Percentiles rank a stretch among this genome's conserved stretches.
phyloP scores from a whole-genome alignment of 2,329 filamentous ascomycete species.

The Microascus cirrosus region DNA sequence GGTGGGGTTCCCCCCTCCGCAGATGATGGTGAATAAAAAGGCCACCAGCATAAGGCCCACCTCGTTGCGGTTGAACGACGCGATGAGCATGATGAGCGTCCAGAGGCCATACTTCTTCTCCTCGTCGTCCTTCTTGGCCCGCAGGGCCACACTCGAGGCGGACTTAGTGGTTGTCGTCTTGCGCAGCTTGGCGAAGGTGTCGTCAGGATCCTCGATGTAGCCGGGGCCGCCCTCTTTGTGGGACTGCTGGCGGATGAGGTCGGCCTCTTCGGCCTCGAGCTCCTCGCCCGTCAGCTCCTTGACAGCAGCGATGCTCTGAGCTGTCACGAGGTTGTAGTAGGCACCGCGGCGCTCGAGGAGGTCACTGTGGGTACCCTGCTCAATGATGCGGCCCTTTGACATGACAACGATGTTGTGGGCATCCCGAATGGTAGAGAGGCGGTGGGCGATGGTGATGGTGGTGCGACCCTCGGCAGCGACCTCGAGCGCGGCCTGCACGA shows the following conservation, averaged over 20 bases:
- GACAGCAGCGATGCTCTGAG: conserved; percentile 65
- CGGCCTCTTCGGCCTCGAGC: conserved; percentile 35
- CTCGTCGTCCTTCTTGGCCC: conserved; percentile 35
- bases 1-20: conserved; percentile 69
- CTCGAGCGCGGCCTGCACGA: conserved; percentile 88
- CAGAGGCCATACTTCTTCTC: conserved; percentile 55
- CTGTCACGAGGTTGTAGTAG: conserved; percentile 78
- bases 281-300: conserved; percentile 42
- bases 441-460: conserved; percentile 92
- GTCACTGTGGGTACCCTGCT: conserved; percentile 80
- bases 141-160: conserved; percentile 60
- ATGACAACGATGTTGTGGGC: conserved; percentile 97
- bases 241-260: conserved; percentile 35
- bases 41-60: conserved; percentile 62
- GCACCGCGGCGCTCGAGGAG: conserved; percentile 60
- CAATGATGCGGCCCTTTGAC: conserved; percentile 71
- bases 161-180: conserved; percentile 45
- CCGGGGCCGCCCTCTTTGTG: conserved; percentile 27
- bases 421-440: conserved; percentile 85
- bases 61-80: conserved; percentile 67
- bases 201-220: conserved; percentile 49
- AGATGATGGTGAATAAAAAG: conserved; percentile 62
- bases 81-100: conserved; percentile 69
- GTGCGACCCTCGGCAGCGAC: conserved; percentile 77
- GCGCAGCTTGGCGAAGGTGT: conserved; percentile 45